Evolutionary conservation across 73 alveolate species (phyloP).

Genomic region (Halteria grandinella): DNA sequence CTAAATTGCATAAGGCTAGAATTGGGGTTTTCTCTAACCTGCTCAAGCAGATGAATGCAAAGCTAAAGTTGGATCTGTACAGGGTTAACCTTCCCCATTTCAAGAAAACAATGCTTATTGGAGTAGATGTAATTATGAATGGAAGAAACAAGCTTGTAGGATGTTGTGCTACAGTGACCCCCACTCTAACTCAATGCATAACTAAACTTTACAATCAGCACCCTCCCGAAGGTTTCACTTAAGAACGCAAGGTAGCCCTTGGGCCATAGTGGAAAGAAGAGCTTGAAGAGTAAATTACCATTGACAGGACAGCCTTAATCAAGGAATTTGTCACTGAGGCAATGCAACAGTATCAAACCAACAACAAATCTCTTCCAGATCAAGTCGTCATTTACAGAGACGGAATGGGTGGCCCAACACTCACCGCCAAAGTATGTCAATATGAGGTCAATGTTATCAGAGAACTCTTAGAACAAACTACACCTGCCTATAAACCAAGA

Average conservation of each 20-base stretch:
- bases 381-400: constrained; percentile 83
- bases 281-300: too few relatives aligned
- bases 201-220: constrained; percentile 16
- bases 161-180: constrained; percentile 65
- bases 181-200: constrained; percentile 45
- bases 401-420: constrained; percentile 78
- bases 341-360: too few relatives aligned
- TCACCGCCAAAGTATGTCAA: background rate
- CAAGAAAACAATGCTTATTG: constrained; percentile 42
- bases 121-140: constrained; percentile 31
- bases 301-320: too few relatives aligned
- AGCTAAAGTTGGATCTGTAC: constrained; percentile 38
- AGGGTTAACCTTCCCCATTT: background rate
- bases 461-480: background rate
- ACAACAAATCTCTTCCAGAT: constrained; percentile 63
- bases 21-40: constrained; percentile 39
- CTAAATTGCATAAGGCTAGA: background rate
- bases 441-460: background rate
- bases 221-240: too few relatives aligned
- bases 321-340: too few relatives aligned
- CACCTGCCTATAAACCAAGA: constrained; percentile 47
- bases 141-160: constrained; percentile 32
- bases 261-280: too few relatives aligned
- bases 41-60: constrained; percentile 46
- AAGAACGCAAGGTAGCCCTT: too few relatives aligned